Base-by-base conservation (phyloP, 2,329 filamentous ascomycete genomes). In the Nigrograna mackinnonii region DNA sequence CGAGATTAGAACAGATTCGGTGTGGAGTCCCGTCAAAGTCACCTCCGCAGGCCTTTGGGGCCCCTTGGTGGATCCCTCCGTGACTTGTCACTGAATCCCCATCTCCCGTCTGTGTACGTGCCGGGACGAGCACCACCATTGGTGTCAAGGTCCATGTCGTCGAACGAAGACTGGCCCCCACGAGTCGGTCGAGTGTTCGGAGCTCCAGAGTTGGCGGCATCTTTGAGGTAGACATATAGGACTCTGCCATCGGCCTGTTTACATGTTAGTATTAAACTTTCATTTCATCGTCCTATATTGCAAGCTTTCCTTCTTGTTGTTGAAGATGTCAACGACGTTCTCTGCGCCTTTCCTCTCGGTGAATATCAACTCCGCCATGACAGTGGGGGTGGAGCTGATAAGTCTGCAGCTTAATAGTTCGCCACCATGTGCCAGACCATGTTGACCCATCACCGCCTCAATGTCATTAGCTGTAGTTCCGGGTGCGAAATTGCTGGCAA, bases 381-480 rank as follows among this genome's bases (percentile, higher is more conserved):
- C 82, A 4, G 86, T 84, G 0, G 89, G 89, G 20, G 73, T 72
- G 4, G 83, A 77, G 61, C 85, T 83, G 43, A 90, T 69, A 28
- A 94, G 71, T 24, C 76, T 79, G 70, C 88, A 92, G 57, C 79
- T 82, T 18, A 79, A 61, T 57, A 90, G 54, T 47, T 84, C 76
- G 22, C 79, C 79, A 28, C 86, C 87, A n/a, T n/a, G n/a, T n/a
- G n/a, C n/a, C n/a, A n/a, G n/a, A 22, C 17, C 19, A 12, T 36
- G 7, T 21, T 7, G 12, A n/a, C 78, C 80, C 82, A 94, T 84
- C 43, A 89, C 89, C 55, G 85, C 87, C 73, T 91, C 87, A 46
- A 94, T 89, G 60, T 94, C 89, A 21, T 86, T 87, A 2, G 85
- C 86, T 5, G 89, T 91, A 1, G 89, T 94, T 26, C 89, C 89